Evolutionary conservation across 2,329 filamentous ascomycete species (phyloP), one percentile per base, ranked within the genome.

Genomic region (Colletotrichum magnum): DNA sequence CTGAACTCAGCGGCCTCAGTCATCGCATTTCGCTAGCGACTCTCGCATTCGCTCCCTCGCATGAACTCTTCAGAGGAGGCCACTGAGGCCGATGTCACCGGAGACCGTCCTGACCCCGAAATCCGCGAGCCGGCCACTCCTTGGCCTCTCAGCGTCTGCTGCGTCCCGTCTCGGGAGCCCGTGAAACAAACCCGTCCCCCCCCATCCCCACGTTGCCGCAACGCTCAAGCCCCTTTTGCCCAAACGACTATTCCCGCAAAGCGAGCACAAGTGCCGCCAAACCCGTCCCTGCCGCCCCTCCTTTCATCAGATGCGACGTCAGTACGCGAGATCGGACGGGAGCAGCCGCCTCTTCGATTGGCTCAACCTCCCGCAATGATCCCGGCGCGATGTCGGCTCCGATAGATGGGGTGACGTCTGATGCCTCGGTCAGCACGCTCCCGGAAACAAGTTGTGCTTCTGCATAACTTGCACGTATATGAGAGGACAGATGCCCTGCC

Each of bases 191-290:
- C 21, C 28, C 50, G 48, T 59, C 50, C 54, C 61, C 26, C 54
- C 26, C 54, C 65, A 45, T 68, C 52, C 41, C 26, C 58, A 65
- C 53, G 58, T 69, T 69, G 66, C 66, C 36, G 52, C 36, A 10
- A 58, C 65, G 60, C 65, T 64, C 53, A 64, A 53, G 62, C 61
- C 65, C 39, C 28, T 45, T 21, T 36, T 18, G 10, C 57, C 57
- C 28, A 41, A 59, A 32, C 21, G 21, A 32, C 28, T 32, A 32
- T 9, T 32, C 5, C 28, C 28, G 28, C 28, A 32, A 32, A 6
- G 6, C 28, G 28, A 32, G 28, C 28, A 32, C 28, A 4, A 32
- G 28, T 32, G 28, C 28, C 28, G 28, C 28, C 48, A 43, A 13
- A 28, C 6, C 47, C 47, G n/a, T 9, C 47, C 13, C 32, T 16